A percentile compares a stretch with the other conserved stretches of the same genome.
These are phyloP conservation scores for Neonectria hederae DNA, from an alignment of 2,329 filamentous ascomycete genomes.

Conservation along the genomic window DNA sequence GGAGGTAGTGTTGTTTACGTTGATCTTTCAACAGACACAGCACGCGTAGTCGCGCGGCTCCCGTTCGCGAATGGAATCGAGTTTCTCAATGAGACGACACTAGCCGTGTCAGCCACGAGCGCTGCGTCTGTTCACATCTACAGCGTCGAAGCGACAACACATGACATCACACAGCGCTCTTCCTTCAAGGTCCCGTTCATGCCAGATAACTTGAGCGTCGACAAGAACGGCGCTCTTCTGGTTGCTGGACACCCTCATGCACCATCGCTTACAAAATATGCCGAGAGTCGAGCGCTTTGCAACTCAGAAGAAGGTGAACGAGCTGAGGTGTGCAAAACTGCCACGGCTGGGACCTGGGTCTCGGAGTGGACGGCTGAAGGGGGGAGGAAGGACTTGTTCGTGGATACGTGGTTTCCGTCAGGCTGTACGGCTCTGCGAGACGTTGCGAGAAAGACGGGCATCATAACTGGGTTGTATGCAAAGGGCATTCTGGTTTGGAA, in stretches of 20 bases:
- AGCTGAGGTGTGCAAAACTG: constrained; percentile 35
- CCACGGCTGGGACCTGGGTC: constrained; percentile 37
- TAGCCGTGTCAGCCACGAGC: constrained; percentile 51
- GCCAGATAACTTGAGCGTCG: constrained; percentile 52
- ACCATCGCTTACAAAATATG: constrained; percentile 45
- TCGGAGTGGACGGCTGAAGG: constrained; percentile 48
- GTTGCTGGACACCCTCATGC: constrained; percentile 53
- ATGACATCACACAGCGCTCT: constrained; percentile 2
- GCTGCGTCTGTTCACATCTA: constrained; percentile 27
- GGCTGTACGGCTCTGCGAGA: constrained; percentile 49
- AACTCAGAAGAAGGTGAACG: constrained; percentile 37
- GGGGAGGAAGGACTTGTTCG: constrained; percentile 48
- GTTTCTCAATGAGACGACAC: constrained; percentile 49
- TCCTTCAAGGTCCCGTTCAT: constrained; percentile 47
- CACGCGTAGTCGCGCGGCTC: constrained; percentile 45
- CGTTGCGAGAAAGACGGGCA: constrained; percentile 43
- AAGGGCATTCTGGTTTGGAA: constrained; percentile 48
- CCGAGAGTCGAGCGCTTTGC: constrained; percentile 48
- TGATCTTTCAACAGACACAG: constrained; percentile 26
- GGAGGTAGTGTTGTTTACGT: constrained; percentile 51
- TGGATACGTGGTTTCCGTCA: constrained; percentile 46
- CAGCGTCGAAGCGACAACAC: constrained; percentile 4
- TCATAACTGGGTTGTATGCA: constrained; percentile 51
- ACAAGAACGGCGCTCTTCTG: constrained; percentile 44
- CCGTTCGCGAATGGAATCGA: constrained; percentile 55